phyloP scores from a whole-genome alignment of 495 filamentous ascomycete genomes.

The Xanthoparmelia taractica region DNA sequence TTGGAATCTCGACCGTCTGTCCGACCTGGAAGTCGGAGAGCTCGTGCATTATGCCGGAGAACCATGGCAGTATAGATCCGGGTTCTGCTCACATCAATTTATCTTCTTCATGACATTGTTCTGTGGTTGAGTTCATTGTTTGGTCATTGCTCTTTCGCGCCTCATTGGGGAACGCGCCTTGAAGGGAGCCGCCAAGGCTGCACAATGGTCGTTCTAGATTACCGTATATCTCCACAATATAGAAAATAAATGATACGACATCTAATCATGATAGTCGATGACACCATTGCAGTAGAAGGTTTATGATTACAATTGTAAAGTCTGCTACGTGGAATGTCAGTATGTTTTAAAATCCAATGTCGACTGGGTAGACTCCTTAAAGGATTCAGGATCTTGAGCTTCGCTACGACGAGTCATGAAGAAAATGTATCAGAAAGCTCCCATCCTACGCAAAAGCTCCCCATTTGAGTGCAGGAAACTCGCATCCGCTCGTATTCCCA shows the following conservation, averaged over 20 bases:
- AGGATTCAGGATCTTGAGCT: too few relatives aligned
- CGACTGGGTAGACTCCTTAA: too few relatives aligned
- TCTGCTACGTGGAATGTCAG: too few relatives aligned
- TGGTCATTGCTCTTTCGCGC: neutral
- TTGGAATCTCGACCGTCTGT: slow-evolving; percentile 59
- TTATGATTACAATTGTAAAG: too few relatives aligned
- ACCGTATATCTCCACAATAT: too few relatives aligned
- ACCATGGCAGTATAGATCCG: slow-evolving; percentile 15
- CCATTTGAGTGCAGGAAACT: slow-evolving; percentile 27
- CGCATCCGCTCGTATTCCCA: slow-evolving; percentile 36
- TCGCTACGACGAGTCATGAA: too few relatives aligned
- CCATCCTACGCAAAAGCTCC: slow-evolving; percentile 22
- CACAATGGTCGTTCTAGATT: neutral
- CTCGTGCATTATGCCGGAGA: slow-evolving; percentile 22
- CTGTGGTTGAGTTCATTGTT: slow-evolving; percentile 5
- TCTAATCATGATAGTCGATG: neutral
- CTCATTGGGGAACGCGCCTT: slow-evolving; percentile 1
- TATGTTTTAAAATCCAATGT: too few relatives aligned
- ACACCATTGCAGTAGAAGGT: too few relatives aligned
- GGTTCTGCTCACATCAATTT: neutral
- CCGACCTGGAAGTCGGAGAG: slow-evolving; percentile 40
- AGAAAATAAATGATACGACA: too few relatives aligned
- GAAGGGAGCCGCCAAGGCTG: neutral
- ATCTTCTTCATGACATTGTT: neutral
- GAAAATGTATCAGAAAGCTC: neutral